Percentiles rank a stretch among this genome's conserved stretches.
These are phyloP conservation scores for Penicillium occitanis DNA, from an alignment of 2,329 filamentous ascomycete genomes.

Conservation along the genomic window DNA sequence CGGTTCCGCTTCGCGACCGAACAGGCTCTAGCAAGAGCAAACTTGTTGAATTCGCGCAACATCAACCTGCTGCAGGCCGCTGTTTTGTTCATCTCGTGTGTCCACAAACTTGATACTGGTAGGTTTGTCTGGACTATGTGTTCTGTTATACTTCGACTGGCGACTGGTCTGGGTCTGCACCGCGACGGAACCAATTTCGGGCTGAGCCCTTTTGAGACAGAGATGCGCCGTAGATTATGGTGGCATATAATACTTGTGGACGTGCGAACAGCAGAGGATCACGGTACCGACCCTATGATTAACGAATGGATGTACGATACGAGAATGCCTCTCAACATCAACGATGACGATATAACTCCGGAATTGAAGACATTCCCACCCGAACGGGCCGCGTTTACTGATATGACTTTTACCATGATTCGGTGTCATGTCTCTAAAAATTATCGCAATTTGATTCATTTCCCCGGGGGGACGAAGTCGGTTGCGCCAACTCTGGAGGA, in stretches of 20 bases:
- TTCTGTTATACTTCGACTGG: conserved; percentile 44
- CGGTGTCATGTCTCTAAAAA: conserved; percentile 54
- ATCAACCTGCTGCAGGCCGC: conserved; percentile 63
- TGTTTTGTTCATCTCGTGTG: conserved; percentile 59
- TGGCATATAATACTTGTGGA: conserved; percentile 53
- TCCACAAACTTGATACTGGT: conserved; percentile 42
- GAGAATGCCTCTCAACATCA: conserved; percentile 52
- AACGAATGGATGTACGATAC: conserved; percentile 49
- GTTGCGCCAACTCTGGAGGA: conserved; percentile 31
- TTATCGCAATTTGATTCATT: conserved; percentile 41
- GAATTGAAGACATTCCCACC: conserved; percentile 50
- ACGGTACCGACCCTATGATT: conserved; percentile 49
- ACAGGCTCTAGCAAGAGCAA: conserved; percentile 62
- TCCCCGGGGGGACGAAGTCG: conserved; percentile 31
- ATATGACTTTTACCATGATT: conserved; percentile 54
- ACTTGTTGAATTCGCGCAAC: conserved; percentile 63
- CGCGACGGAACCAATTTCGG: conserved; percentile 52
- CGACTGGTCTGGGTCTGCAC: conserved; percentile 50
- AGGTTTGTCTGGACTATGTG: conserved; percentile 48
- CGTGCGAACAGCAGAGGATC: conserved; percentile 51
- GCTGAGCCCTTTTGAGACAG: conserved; percentile 51
- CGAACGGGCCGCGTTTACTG: conserved; percentile 54
- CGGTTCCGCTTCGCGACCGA: conserved; percentile 64
- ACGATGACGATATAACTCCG: conserved; percentile 53
- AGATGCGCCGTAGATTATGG: conserved; percentile 55